Conservation (phyloP, 2,329 filamentous ascomycete genomes). For the Alternaria novae-zelandiae region DNA sequence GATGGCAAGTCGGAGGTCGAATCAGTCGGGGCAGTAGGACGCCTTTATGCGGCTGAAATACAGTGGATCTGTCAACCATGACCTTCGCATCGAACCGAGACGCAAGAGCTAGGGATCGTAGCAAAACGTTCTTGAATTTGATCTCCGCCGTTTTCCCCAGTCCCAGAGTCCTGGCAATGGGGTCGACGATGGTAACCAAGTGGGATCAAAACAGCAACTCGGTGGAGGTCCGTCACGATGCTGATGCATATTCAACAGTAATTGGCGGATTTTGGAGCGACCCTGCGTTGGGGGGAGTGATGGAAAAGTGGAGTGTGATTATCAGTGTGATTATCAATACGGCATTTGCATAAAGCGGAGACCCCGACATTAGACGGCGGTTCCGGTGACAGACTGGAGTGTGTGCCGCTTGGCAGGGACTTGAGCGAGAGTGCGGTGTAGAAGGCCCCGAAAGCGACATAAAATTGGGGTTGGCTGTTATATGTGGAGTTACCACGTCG, state of each 20-base stretch:
- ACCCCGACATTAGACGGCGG: slow-evolving; percentile 1
- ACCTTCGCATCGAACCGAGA: background rate
- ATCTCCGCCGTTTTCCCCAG: slow-evolving; percentile 9
- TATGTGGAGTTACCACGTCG: background rate
- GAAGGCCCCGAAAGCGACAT: background rate
- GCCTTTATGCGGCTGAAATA: slow-evolving; percentile 1
- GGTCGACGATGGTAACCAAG: background rate
- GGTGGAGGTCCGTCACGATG: background rate
- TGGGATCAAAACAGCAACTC: slow-evolving; percentile 6
- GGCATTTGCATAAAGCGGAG: slow-evolving; percentile 8
- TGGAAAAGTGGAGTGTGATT: slow-evolving; percentile 3
- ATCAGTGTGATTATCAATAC: slow-evolving; percentile 10
- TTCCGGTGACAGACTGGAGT: slow-evolving; percentile 2
- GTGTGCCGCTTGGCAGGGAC: slow-evolving; percentile 7
- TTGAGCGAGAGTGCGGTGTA: slow-evolving; percentile 9
- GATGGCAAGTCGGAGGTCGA: background rate
- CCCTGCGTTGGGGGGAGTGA: slow-evolving; percentile 2
- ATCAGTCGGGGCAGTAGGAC: background rate
- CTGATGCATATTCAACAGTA: background rate
- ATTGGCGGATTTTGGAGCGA: slow-evolving; percentile 7
- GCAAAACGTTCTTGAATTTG: background rate
- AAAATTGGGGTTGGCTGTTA: background rate
- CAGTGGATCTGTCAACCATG: background rate
- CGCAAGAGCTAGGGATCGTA: background rate
- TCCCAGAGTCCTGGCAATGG: slow-evolving; percentile 8